Percentiles rank a stretch among this genome's conserved stretches.
phyloP scores from a whole-genome alignment of 2,329 filamentous ascomycete species.

The Apiospora rasikravindrae region DNA sequence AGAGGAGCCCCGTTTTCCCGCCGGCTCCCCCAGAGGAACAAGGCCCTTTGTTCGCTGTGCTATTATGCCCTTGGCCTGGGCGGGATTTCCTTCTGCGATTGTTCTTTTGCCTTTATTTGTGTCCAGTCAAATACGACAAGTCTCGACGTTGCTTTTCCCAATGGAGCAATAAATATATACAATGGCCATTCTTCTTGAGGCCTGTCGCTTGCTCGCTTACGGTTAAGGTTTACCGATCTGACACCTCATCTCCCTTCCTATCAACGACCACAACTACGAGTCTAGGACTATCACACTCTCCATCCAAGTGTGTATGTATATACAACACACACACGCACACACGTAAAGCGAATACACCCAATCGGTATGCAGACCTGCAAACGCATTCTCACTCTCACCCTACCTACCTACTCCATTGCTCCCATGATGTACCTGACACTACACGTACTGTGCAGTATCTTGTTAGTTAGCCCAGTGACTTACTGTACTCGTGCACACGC shows the following conservation, averaged over 20 bases:
- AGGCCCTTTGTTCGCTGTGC: constrained; percentile 24
- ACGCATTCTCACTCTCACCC: not conserved
- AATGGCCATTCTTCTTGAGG: constrained; percentile 10
- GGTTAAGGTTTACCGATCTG: constrained; percentile 38
- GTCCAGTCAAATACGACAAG: constrained; percentile 23
- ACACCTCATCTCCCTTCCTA: constrained; percentile 25
- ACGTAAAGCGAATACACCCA: not conserved
- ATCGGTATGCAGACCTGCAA: constrained; percentile 11
- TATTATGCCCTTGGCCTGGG: constrained; percentile 22
- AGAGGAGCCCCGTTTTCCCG: constrained; percentile 28
- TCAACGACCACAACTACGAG: not conserved
- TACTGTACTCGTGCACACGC: constrained; percentile 6
- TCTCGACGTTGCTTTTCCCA: constrained; percentile 22
- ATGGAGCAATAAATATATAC: constrained; percentile 10
- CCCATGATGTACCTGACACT: not conserved
- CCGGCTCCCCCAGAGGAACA: constrained; percentile 29
- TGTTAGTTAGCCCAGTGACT: not conserved
- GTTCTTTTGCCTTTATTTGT: constrained; percentile 22
- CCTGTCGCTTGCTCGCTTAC: constrained; percentile 31
- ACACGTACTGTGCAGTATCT: not conserved
- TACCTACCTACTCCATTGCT: not conserved
- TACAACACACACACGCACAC: not conserved
- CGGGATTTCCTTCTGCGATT: constrained; percentile 18
- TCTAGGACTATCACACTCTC: not conserved
- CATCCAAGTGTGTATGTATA: not conserved